Base-by-base conservation (phyloP, 176 grass and related monocot species). In the Rhynchospora pubera region DNA sequence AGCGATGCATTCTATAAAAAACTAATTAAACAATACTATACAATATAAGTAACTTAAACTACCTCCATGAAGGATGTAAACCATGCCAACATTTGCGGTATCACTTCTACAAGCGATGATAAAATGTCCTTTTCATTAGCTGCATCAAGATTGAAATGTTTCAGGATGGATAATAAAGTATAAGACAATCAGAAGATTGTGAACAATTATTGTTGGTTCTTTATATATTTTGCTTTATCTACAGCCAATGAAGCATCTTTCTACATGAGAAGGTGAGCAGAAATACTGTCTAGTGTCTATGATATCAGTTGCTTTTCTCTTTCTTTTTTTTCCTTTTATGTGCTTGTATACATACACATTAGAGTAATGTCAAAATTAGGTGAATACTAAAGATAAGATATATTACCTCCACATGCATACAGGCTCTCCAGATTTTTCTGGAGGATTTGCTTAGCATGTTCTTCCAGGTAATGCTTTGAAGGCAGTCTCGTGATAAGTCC, bases 11-110 rank as follows among this genome's bases (percentile, higher is more conserved):
- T 80, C 12, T 62, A 18, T 62, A 62, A 80, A 23, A 57, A 61
- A 55, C 18, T 48, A 65, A 7, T 7, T 56, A 26, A 6, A 52
- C 23, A 55, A 77, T 56, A 77, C 2, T 55, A 77, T 32, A 48
- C 24, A 39, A 39, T 39, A 39, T 2, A 52, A 52, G 65, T 59
- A 59, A 57, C 69, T 67, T 62, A 65, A 39, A 79, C 34, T 93
- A 90, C 90, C 89, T 87, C 77, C 53, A 61, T 88, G 86, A 98
- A 94, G 65, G 86, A 71, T 57, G 83, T 85, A 61, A 88, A 85
- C 95, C 95, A 98, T 80, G 90, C 91, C 26, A 94, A 70, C 55
- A 97, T 91, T 78, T 86, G 91, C 47, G 95, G 95, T 78, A 94
- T 87, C 45, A 88, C 88, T 82, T 94, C 92, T 62, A 89, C 47